Conservation (phyloP, 257 asterid species). For the Scutellaria galericulata region DNA sequence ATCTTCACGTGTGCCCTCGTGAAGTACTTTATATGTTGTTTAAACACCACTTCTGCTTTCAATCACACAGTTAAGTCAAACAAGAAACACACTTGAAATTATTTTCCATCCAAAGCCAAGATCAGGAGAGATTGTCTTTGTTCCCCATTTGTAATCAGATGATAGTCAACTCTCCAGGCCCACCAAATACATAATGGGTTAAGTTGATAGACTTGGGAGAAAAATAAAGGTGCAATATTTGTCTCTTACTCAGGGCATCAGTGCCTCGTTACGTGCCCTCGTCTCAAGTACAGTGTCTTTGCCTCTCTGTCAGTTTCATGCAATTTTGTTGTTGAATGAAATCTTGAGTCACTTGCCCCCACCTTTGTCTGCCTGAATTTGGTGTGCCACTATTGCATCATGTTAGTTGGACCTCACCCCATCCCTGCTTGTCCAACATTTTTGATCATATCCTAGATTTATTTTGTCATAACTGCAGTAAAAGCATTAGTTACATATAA, state of each 20-base stretch:
- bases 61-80: conserved; percentile 2
- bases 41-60: conserved; percentile 1
- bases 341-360: conserved; percentile 31
- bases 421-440: conserved; percentile 28
- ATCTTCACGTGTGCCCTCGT: conserved; percentile 31
- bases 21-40: neutral
- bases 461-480: too few relatives aligned
- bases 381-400: conserved; percentile 38
- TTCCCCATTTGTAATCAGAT: conserved; percentile 33
- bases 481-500: too few relatives aligned
- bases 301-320: conserved; percentile 16
- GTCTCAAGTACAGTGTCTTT: neutral
- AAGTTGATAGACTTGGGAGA: neutral
- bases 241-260: conserved; percentile 9
- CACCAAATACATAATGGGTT: conserved; percentile 19
- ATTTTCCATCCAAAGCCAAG: neutral
- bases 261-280: neutral
- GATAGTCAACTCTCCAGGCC: neutral
- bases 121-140: conserved; percentile 36
- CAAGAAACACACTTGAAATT: conserved; percentile 5
- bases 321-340: conserved; percentile 1
- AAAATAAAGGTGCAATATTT: conserved; percentile 5
- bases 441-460: neutral
- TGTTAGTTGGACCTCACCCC: conserved; percentile 36
- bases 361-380: conserved; percentile 26